A percentile compares a stretch with the other conserved stretches of the same genome.
Conservation (phyloP, 176 grass and related monocot genomes). For the Oryza meyeriana region DNA sequence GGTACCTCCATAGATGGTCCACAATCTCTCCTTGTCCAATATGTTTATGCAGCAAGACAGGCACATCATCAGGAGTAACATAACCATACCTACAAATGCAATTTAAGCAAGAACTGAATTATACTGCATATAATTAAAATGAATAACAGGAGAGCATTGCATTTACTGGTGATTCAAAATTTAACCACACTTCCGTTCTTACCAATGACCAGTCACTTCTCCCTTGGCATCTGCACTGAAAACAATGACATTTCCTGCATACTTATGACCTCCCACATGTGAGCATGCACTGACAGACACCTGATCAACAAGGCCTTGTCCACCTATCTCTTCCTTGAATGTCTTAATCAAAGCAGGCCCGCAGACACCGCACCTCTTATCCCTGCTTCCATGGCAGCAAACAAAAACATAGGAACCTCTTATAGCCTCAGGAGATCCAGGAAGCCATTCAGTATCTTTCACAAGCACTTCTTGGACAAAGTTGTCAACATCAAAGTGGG, state of each 20-base stretch:
- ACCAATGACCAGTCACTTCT: constrained; percentile 92
- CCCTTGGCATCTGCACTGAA: constrained; percentile 55
- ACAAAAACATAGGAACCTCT: constrained; percentile 85
- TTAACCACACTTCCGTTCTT: constrained; percentile 29
- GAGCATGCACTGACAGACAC: constrained; percentile 82
- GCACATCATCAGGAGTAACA: constrained; percentile 89
- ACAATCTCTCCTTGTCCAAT: constrained; percentile 74
- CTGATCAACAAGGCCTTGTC: constrained; percentile 50
- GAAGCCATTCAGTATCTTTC: constrained; percentile 81
- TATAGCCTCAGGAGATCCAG: constrained; percentile 63
- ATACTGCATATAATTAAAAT: not conserved
- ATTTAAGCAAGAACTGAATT: constrained; percentile 13
- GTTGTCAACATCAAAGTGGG: constrained; percentile 77
- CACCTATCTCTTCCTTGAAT: constrained; percentile 79
- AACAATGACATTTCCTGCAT: constrained; percentile 97
- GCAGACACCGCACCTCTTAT: constrained; percentile 87
- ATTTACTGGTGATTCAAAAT: not conserved
- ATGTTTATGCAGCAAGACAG: constrained; percentile 71
- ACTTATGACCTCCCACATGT: constrained; percentile 94
- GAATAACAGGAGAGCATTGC: not conserved
- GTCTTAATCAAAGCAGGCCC: constrained; percentile 75
- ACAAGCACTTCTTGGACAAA: constrained; percentile 96
- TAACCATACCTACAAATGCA: constrained; percentile 91
- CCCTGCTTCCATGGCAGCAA: constrained; percentile 84
- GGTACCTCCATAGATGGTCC: constrained; percentile 87